Base-by-base conservation (phyloP, 2,329 filamentous ascomycete species). In the Paecilomyces sp. region DNA sequence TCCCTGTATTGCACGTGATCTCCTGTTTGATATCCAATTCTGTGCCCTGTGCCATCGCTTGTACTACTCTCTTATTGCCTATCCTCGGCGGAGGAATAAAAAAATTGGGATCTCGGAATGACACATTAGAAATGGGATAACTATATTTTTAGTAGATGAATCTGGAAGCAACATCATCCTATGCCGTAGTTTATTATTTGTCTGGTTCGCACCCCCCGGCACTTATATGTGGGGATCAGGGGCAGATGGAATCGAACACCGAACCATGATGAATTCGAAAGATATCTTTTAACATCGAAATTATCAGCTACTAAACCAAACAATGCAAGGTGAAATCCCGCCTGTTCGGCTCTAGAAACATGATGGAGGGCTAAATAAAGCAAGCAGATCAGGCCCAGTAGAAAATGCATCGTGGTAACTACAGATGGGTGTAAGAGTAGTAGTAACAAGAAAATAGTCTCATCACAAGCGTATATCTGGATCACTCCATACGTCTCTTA, bases 401-500 rank as follows among this genome's bases (percentile, higher is more conserved):
- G 41, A 22, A 47, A 47, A 47, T 47, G 41, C 41, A 47, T 18
- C 41, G 18, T 47, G 15, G 9, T 47, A 47, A 33, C 41, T 47
- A 53, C 13, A 53, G 28, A 24, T 30, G 28, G 51, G 31, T 33
- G 31, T 8, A 33, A 33, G 8, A 24, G 22, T 25, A 30, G 11
- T 25, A 53, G 22, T 25, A 53, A 7, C 13, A 78, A 80, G 34
- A 57, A 22, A 3, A 41, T 50, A 53, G 71, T 57, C 73, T 69
- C 68, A 47, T 47, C 15, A 47, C n/a, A 18, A 56, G 6, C 69
- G 62, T 73, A 73, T 74, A 64, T 73, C 69, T 9, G 71, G 71
- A 58, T 72, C 72, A 57, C 66, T 66, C 69, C 70, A 74, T 34
- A 71, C 69, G 58, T 69, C 67, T 61, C 66, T 64, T 28, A 66